Percentiles rank a stretch among this genome's conserved stretches.
phyloP scores from a whole-genome alignment of 257 asterid species.

The Vinca minor region DNA sequence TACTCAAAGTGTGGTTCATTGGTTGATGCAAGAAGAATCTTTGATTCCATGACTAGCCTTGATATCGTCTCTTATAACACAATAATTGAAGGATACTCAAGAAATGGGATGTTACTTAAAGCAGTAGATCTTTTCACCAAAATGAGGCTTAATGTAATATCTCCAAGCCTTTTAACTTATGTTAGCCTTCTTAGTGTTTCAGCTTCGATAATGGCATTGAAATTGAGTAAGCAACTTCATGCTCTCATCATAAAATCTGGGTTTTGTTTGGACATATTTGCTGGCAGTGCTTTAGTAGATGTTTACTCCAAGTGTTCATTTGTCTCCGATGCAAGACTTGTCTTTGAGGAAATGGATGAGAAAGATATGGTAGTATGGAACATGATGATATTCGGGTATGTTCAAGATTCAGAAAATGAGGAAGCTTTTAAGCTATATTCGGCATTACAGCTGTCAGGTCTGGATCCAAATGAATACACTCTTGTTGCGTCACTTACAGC shows the following conservation, averaged over 20 bases:
- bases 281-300: slow-evolving; percentile 36
- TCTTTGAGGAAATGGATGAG: slow-evolving; percentile 30
- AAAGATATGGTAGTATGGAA: slow-evolving; percentile 45
- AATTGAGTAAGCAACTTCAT: slow-evolving; percentile 31
- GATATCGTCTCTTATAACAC: slow-evolving; percentile 27
- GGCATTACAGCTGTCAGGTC: slow-evolving; percentile 15
- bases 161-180: slow-evolving; percentile 30
- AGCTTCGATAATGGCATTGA: slow-evolving; percentile 20
- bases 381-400: slow-evolving; percentile 35
- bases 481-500: slow-evolving; percentile 30
- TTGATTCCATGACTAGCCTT: slow-evolving; percentile 16
- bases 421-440: slow-evolving; percentile 31
- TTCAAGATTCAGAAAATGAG: slow-evolving; percentile 26
- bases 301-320: slow-evolving; percentile 29
- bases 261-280: slow-evolving; percentile 24
- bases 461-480: slow-evolving; percentile 28
- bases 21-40: slow-evolving; percentile 26
- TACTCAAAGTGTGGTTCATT: slow-evolving; percentile 34
- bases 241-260: slow-evolving; percentile 31
- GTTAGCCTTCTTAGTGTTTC: slow-evolving; percentile 39
- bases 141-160: slow-evolving; percentile 27
- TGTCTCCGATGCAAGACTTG: slow-evolving; percentile 25
- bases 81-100: slow-evolving; percentile 37
- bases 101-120: slow-evolving; percentile 21
- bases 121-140: slow-evolving; percentile 29